phyloP scores from a whole-genome alignment of 2,329 filamentous ascomycete species.

The Blumeria hordei region DNA sequence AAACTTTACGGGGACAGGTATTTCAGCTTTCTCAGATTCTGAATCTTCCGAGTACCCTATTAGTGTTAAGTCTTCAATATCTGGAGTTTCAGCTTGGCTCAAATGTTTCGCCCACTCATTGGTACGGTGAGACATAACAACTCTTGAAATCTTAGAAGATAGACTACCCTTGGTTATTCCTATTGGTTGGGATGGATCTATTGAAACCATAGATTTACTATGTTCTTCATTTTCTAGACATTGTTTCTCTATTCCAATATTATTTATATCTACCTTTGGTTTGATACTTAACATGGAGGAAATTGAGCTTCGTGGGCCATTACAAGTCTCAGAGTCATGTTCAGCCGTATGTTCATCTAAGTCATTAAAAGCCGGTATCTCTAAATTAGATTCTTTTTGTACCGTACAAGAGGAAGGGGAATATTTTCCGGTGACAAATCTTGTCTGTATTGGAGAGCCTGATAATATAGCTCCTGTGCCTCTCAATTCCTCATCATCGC shows the following conservation, averaged over 20 bases:
- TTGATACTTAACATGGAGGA: constrained; percentile 9
- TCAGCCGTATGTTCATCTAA: neutral
- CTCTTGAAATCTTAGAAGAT: constrained; percentile 46
- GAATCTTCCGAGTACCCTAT: constrained; percentile 18
- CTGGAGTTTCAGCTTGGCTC: constrained; percentile 48
- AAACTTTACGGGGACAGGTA: constrained; percentile 35
- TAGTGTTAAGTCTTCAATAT: constrained; percentile 33
- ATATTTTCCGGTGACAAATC: neutral
- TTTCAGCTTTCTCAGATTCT: constrained; percentile 20
- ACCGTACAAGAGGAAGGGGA: neutral
- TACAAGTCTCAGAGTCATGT: neutral
- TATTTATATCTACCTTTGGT: constrained; percentile 4
- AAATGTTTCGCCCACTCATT: constrained; percentile 95
- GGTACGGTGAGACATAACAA: constrained; percentile 65
- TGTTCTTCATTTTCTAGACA: constrained; percentile 4
- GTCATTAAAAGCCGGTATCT: neutral
- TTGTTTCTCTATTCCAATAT: constrained; percentile 3
- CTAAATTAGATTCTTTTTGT: neutral
- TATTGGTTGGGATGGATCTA: constrained; percentile 19
- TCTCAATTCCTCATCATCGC: constrained; percentile 15
- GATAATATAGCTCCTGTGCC: constrained; percentile 8
- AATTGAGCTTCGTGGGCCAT: neutral
- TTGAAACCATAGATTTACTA: constrained; percentile 21
- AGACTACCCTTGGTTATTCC: constrained; percentile 36
- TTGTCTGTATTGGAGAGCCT: constrained; percentile 3